These are phyloP conservation scores for Tolypocladium capitatum DNA, from an alignment of 2,329 filamentous ascomycete species.

Conservation along the genomic window DNA sequence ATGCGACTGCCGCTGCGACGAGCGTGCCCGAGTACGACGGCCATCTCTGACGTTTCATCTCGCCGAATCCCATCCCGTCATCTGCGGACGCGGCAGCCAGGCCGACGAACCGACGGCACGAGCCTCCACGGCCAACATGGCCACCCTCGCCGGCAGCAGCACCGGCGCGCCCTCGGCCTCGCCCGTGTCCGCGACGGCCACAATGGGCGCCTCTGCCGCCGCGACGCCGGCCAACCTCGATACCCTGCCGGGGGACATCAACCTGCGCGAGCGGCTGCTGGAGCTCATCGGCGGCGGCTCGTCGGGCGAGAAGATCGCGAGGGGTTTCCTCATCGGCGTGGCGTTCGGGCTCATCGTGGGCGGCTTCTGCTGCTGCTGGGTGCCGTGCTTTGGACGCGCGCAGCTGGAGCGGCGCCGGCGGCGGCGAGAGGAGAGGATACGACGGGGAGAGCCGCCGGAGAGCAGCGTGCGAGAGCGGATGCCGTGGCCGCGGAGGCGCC, in stretches of 20 bases:
- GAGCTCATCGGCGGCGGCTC: conserved; percentile 15
- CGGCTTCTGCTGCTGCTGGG: conserved; percentile 20
- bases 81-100: no score
- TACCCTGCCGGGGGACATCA: conserved; percentile 8
- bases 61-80: no score
- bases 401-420: conserved; percentile 6
- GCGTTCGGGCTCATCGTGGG: conserved; percentile 18
- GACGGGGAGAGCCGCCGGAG: not conserved
- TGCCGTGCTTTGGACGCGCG: conserved; percentile 14
- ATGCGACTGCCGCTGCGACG: no score
- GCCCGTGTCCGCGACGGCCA: not conserved
- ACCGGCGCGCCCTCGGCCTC: no score
- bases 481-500: not conserved
- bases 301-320: conserved; percentile 17
- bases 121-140: not conserved
- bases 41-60: no score
- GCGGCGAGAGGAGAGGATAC: conserved; percentile 2
- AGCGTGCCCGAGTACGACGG: no score
- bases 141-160: not conserved
- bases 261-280: conserved; percentile 14
- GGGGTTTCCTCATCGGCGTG: conserved; percentile 20
- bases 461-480: not conserved
- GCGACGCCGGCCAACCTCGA: not conserved
- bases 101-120: no score
- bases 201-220: not conserved